Evolutionary conservation across 768 basidiomycete species (phyloP).

Genomic region (Hygrocybe coccinea): DNA sequence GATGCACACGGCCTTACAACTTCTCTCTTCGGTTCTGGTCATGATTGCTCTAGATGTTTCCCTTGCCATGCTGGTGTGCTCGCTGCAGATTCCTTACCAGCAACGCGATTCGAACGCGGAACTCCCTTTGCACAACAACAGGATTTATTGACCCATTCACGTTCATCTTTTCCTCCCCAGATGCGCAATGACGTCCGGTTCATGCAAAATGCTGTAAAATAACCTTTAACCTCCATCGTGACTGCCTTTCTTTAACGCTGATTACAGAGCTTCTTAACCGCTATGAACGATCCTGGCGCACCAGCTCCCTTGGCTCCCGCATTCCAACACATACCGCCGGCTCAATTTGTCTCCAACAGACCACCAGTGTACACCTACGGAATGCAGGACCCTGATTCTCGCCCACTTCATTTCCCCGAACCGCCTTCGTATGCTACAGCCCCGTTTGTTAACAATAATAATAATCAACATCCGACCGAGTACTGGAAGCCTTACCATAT

Average conservation of each 20-base stretch:
- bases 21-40: too few relatives aligned
- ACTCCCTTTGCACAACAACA: not conserved
- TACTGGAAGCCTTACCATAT: too few relatives aligned
- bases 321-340: not conserved
- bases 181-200: not conserved
- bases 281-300: not conserved
- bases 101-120: not conserved
- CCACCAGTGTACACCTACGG: too few relatives aligned
- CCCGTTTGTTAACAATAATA: too few relatives aligned
- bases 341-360: not conserved
- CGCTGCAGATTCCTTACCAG: not conserved
- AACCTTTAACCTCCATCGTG: not conserved
- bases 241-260: not conserved
- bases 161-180: not conserved
- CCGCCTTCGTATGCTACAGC: not conserved
- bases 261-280: not conserved
- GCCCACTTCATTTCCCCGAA: not conserved
- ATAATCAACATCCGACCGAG: too few relatives aligned
- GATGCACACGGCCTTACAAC: too few relatives aligned
- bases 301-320: conserved; percentile 7
- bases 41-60: too few relatives aligned
- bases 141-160: not conserved
- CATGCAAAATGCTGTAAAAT: not conserved
- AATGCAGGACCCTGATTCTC: conserved; percentile 6
- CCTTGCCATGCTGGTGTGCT: too few relatives aligned